Base-by-base conservation (phyloP, 2,329 filamentous ascomycete species). In the Venturia asperata region DNA sequence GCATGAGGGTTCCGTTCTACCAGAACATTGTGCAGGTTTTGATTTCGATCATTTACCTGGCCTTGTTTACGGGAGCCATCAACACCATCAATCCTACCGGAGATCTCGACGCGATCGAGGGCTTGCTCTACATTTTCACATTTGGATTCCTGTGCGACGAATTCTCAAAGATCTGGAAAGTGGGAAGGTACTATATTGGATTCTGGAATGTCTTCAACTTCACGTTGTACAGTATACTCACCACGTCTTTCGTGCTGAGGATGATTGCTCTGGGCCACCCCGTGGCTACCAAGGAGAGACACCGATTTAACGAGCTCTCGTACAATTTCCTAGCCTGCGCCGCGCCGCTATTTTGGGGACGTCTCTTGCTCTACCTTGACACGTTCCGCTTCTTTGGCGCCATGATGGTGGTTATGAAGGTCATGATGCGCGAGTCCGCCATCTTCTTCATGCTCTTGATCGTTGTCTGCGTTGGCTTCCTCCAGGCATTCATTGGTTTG, bases 171-270 rank as follows among this genome's bases (percentile, higher is more conserved):
- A 85, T 97, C 70, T 96, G 91, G 85, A 99, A 99, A 75, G 90
- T 96, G 17, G 94, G 94, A 11, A 85, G 89, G 67, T 89, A 89
- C 71, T 97, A 97, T 72, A 82, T 99, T 65, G 88, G 91, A 24
- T 99, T 99, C 75, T 97, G 94, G 94, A 97, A 96, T 72, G 90
- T 90, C 30, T 96, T 99, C 80, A 99, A 99, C 76, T 83, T 85
- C 34, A 82, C 88, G 0, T 82, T 99, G 0, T 99, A 99, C 75
- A 77, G 83, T 0, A 80, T 97, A 1, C 81, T 99, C 42, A 84
- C 86, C 0, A 84, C 90, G 3, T 96, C 91, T 2, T 87, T 99
- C 68, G 78, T 90, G 52, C 79, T 92, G 45, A 88, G 94, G 42
- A 83, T 96, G 70, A 81, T 95, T 61, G 93, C 92, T 2, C 80